Base-by-base conservation (phyloP, 768 basidiomycete species). In the Trametes cinnabarina region DNA sequence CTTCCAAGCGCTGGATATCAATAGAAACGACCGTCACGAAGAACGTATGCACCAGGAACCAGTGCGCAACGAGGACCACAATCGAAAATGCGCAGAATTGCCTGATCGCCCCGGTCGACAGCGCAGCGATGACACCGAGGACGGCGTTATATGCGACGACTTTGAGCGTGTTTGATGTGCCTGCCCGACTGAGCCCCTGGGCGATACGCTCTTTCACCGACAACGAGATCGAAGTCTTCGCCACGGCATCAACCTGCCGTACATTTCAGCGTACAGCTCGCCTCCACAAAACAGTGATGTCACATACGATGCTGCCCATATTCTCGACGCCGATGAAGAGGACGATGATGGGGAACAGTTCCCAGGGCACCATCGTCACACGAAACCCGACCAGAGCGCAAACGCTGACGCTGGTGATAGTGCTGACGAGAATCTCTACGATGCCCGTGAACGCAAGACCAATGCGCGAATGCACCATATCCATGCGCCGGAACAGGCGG, bases 271-370 rank as follows among this genome's bases (percentile, higher is more conserved):
- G 66, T 50, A 25, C 50, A 56, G 65, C 34, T n/a, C n/a, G n/a
- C n/a, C n/a, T 19, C 39, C 19, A 19, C 8, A 47, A 43, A 22
- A 15, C 28, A 34, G 19, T n/a, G 22, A 51, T 7, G 46, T 40
- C 40, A 72, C 86, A 61, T 71, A 94, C 94, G 69, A 99, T 77
- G 66, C 87, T 90, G 69, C 94, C 92, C 95, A 98, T 98, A 66
- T 98, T 98, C 75, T 98, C 96, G 2, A 93, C 90, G 3, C 96
- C 96, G 14, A 96, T 90, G 63, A 98, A 95, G 7, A 94, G 84
- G 49, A 99, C 94, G 35, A 97, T 89, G 57, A 98, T 90, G 1
- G 95, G 95, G 50, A 99, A 77, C 40, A 96, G 74, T 68, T 90
- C 87, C 91, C 89, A 92, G 42, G 92, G 93, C 23, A 94, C 90